Conservation (phyloP, 2,329 filamentous ascomycete species). For the Mycocentrospora acerina region DNA sequence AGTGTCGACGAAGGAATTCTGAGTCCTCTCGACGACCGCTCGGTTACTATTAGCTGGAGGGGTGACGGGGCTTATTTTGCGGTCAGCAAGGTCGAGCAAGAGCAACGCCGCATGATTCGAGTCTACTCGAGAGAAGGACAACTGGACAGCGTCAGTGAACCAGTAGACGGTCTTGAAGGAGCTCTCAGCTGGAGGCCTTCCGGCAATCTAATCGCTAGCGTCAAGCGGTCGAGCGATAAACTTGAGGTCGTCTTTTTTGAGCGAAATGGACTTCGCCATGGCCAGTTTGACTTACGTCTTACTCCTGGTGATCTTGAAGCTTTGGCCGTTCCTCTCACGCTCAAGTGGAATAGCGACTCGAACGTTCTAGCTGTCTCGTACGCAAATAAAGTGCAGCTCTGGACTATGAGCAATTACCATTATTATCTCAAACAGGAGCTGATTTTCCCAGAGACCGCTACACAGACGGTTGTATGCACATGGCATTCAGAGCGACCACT, state of each 20-base stretch:
- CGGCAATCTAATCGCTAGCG: constrained; percentile 86
- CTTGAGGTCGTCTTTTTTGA: constrained; percentile 93
- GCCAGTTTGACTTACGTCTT: constrained; percentile 80
- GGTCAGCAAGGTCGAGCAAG: constrained; percentile 74
- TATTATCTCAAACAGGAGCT: constrained; percentile 97
- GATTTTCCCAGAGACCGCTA: constrained; percentile 22
- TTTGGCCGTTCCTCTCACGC: constrained; percentile 59
- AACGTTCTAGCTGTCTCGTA: constrained; percentile 83
- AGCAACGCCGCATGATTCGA: constrained; percentile 74
- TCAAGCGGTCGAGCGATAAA: constrained; percentile 70
- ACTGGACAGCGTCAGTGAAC: constrained; percentile 91
- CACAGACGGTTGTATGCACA: constrained; percentile 19
- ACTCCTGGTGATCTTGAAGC: constrained; percentile 59
- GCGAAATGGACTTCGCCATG: constrained; percentile 94
- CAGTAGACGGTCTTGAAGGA: constrained; percentile 86
- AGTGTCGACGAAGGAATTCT: constrained; percentile 81
- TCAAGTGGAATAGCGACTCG: constrained; percentile 91
- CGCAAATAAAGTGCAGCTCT: constrained; percentile 77
- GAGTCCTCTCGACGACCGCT: constrained; percentile 71
- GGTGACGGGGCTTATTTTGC: constrained; percentile 92
- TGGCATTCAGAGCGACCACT: constrained; percentile 91
- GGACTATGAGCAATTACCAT: constrained; percentile 97
- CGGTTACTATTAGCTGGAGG: constrained; percentile 81
- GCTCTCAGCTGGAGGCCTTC: constrained; percentile 87
- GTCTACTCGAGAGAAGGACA: constrained; percentile 89